phyloP scores from a whole-genome alignment of 2,329 filamentous ascomycete species.

The Curvularia hawaiiensis region DNA sequence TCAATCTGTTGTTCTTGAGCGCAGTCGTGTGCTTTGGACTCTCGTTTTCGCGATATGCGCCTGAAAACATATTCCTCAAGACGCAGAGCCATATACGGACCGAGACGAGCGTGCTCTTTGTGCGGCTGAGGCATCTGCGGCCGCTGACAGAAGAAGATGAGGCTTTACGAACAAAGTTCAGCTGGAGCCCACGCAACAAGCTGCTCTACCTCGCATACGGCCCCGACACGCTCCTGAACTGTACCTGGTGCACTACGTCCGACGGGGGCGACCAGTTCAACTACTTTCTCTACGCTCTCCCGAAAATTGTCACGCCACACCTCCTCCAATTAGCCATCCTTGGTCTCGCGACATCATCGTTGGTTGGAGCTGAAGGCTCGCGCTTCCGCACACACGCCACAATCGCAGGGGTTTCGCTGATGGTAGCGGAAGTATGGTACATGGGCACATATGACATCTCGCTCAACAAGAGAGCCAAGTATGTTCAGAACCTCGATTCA shows the following conservation, averaged over 20 bases:
- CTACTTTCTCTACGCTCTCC: constrained; percentile 82
- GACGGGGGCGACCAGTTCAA: constrained; percentile 66
- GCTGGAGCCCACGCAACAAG: constrained; percentile 65
- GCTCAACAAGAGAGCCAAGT: constrained; percentile 65
- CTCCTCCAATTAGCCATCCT: constrained; percentile 75
- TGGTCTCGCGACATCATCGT: constrained; percentile 72
- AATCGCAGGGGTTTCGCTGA: constrained; percentile 63
- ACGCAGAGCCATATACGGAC: constrained; percentile 85
- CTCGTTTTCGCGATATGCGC: constrained; percentile 69
- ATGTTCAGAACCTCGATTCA: constrained; percentile 66
- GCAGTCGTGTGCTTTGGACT: constrained; percentile 61
- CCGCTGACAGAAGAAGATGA: constrained; percentile 66
- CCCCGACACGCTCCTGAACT: constrained; percentile 72
- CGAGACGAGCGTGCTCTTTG: constrained; percentile 83
- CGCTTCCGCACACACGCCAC: constrained; percentile 76
- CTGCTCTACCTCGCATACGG: constrained; percentile 86
- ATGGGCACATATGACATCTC: constrained; percentile 69
- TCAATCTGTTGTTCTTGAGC: constrained; percentile 64
- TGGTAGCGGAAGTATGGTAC: constrained; percentile 68
- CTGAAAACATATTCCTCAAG: constrained; percentile 79
- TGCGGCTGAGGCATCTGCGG: constrained; percentile 68
- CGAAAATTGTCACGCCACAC: constrained; percentile 76
- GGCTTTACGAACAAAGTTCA: constrained; percentile 68
- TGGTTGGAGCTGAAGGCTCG: constrained; percentile 67
- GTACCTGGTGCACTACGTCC: constrained; percentile 74